Base-by-base conservation (phyloP, 805 yeast genomes). In the Jamesozyma spencerorum region DNA sequence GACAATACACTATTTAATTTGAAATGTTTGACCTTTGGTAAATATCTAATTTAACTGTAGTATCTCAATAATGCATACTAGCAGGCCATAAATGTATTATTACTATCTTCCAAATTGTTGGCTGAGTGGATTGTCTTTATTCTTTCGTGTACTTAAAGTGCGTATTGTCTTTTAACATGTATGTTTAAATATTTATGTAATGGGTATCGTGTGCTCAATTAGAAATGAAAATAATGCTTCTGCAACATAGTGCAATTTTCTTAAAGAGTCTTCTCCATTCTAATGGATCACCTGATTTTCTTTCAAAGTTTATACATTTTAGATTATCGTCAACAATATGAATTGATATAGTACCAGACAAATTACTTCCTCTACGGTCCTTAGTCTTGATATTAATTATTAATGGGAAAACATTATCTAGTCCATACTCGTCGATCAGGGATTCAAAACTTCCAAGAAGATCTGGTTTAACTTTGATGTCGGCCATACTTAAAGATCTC, bases 241-340 rank as follows among this genome's bases (percentile, higher is more conserved):
- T 70, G 48, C 82, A 77, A n/a, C 71, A 53, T 10, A 74, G 56
- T 1, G 79, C 72, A 24, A 77, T 66, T 36, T 68, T 67, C 51
- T 77, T 77, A 60, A 81, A 81, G 15, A 81, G 61, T 13, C 77
- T 60, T 57, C 87, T 68, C 87, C 87, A 81, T 55, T 81, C 87
- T 31, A 81, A 54, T 0, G 87, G 86, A 58, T 81, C 86, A 0
- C 83, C 85, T 28, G 69, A 68, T 3, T 70, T 63, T 47, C 75
- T 75, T 29, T 70, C 57, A 49, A 81, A 79, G 39, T 71, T 75
- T 0, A 81, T 66, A 38, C 70, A 72, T 42, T 72, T 69, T 39
- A 71, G 62, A 10, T 57, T 54, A 22, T 64, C 63, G 26, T 64
- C 68, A 1, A 72, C 53, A 29, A 60, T 56, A 2, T 64, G 54